A percentile compares a stretch with the other conserved stretches of the same genome.
These are phyloP conservation scores for Protea cynaroides DNA, from an alignment of 164 flowering plant genomes.

Conservation along the genomic window DNA sequence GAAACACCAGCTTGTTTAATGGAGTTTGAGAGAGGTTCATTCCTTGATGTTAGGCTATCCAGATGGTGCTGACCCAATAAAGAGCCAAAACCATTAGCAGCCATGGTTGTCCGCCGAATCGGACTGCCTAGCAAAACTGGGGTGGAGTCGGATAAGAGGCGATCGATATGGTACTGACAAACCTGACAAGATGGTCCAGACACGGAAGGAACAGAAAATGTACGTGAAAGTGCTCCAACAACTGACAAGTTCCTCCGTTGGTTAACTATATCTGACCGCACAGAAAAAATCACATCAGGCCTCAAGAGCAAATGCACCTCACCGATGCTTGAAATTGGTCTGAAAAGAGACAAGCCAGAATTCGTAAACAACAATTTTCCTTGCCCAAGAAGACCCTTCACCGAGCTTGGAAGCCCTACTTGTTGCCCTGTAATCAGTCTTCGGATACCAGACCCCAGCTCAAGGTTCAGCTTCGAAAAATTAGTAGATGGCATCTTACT, in stretches of 20 bases:
- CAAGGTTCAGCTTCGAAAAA: conserved; percentile 43
- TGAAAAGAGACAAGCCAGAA: conserved; percentile 34
- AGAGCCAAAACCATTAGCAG: conserved; percentile 33
- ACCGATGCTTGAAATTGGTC: conserved; percentile 28
- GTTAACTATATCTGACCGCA: conserved; percentile 31
- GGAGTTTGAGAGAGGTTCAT: conserved; percentile 26
- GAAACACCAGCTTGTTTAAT: conserved; percentile 35
- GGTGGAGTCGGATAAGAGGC: conserved; percentile 24
- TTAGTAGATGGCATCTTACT: conserved; percentile 60
- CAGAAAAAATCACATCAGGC: conserved; percentile 36
- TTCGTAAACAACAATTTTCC: conserved; percentile 41
- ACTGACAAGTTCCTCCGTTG: conserved; percentile 45
- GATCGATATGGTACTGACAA: conserved; percentile 64
- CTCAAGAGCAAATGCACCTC: conserved; percentile 30
- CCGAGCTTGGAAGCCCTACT: conserved; percentile 29
- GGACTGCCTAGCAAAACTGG: conserved; percentile 11
- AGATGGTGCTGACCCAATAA: conserved; percentile 13
- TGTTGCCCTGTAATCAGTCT: conserved; percentile 31
- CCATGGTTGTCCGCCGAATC: conserved; percentile 33
- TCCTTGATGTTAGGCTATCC: conserved; percentile 24
- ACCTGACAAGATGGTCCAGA: conserved; percentile 70
- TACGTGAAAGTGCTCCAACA: conserved; percentile 67
- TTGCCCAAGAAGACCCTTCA: conserved; percentile 38
- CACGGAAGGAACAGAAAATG: conserved; percentile 71
- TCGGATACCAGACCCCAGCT: conserved; percentile 28